Base-by-base conservation (phyloP, 495 filamentous ascomycete genomes). In the Hypoxylon intermedium region DNA sequence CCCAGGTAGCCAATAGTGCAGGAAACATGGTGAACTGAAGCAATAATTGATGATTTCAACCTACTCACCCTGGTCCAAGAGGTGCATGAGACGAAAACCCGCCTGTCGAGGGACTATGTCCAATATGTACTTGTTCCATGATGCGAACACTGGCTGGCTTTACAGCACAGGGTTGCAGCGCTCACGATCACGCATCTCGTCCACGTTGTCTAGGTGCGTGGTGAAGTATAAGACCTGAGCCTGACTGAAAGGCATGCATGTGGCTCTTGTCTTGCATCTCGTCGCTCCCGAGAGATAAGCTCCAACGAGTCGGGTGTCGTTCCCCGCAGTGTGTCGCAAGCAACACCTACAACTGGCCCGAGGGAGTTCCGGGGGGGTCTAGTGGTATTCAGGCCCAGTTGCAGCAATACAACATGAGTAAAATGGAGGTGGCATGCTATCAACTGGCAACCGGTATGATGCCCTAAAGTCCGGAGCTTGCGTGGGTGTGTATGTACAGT, bases 51-150 rank as follows among this genome's bases (percentile, higher is more conserved):
- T 11, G 38, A 36, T 23, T 49, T 9, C 31, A 41, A 48, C 15
- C 26, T 7, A 65, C 61, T 65, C 51, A 65, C 61, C 43, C 24
- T 11, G 41, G 12, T 9, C 19, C 19, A 18, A 36, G 43, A 16
- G 36, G 0, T 41, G 28, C 24, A 41, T 59, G 37, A 1, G 49
- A 58, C 15, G 19, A 24, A 19, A 28, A 4, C 33, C 51, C 33
- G n/a, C 45, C 44, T 21, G 53, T 48, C 23, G 52, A 13, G 26
- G 57, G 56, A 20, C 4, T 26, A 46, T 53, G 58, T 1, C 60
- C 68, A 53, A 70, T 68, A 68, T 70, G 38, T 68, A 66, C 31
- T 41, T 70, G 68, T 6, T 48, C 58, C 68, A 70, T 70, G 24
- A 21, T 28, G 28, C 13, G 23, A 31, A 18, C 7, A 45, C 15